A percentile compares a stretch with the other conserved stretches of the same genome.
Conservation (phyloP, 129 eudicot species). For the Erigeron canadensis region DNA sequence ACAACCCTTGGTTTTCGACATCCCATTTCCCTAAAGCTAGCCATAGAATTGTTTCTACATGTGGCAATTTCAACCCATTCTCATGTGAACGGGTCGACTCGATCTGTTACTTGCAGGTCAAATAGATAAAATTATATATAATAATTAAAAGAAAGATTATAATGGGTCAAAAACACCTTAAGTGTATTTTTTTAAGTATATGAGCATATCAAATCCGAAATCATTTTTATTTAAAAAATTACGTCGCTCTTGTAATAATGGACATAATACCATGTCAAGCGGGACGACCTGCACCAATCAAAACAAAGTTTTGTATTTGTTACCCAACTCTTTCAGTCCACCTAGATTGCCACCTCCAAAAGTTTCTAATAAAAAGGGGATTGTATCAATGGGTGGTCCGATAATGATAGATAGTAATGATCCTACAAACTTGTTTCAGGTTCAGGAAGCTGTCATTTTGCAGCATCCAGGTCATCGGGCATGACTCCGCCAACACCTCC, state of each 20-base stretch:
- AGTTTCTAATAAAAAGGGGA: background rate
- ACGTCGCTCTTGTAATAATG: background rate
- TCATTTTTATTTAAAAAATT: background rate
- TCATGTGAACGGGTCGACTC: too few relatives aligned
- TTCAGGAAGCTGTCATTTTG: constrained; percentile 61
- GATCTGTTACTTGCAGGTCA: background rate
- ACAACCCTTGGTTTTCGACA: background rate
- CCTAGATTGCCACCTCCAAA: constrained; percentile 6
- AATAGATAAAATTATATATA: background rate
- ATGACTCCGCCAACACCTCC: constrained; percentile 40
- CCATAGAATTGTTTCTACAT: too few relatives aligned
- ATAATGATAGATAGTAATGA: constrained; percentile 7
- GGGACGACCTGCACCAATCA: background rate
- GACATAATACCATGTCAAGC: background rate
- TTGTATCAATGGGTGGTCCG: constrained; percentile 2
- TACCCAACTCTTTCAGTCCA: background rate
- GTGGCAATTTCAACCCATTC: too few relatives aligned
- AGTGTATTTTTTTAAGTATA: background rate
- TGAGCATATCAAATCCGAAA: background rate
- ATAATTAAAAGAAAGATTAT: too few relatives aligned
- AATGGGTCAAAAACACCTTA: background rate
- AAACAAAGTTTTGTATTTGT: background rate
- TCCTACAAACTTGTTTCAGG: constrained; percentile 38
- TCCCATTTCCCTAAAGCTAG: too few relatives aligned
- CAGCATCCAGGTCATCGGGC: constrained; percentile 45